These are phyloP conservation scores for Clausena lansium DNA, from an alignment of 345 rosid genomes.

Conservation along the genomic window DNA sequence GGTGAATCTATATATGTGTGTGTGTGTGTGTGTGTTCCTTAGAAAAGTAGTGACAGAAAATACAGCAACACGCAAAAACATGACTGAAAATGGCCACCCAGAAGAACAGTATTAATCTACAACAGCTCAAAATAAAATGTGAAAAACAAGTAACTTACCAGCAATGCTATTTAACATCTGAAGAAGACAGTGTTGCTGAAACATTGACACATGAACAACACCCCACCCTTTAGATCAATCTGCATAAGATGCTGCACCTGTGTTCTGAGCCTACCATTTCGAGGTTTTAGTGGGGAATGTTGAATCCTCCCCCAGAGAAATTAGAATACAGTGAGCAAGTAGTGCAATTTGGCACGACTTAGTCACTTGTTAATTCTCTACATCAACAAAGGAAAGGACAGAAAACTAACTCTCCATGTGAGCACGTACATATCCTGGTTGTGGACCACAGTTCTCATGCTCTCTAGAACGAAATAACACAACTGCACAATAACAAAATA, in stretches of 20 bases:
- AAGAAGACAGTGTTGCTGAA: conserved; percentile 97
- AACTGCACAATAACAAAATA: conserved; percentile 55
- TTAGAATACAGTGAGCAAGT: conserved; percentile 9
- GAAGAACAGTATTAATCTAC: background rate
- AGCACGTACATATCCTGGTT: conserved; percentile 93
- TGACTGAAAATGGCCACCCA: background rate
- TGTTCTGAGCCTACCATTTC: conserved; percentile 81
- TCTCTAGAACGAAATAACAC: conserved; percentile 97
- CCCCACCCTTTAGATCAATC: conserved; percentile 99
- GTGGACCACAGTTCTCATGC: conserved; percentile 90
- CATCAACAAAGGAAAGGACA: conserved; percentile 14
- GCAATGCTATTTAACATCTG: conserved; percentile 97
- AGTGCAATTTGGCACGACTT: background rate
- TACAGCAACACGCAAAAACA: background rate
- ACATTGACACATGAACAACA: conserved; percentile 79
- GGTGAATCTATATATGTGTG: no score
- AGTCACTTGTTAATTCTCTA: background rate
- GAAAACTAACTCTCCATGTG: conserved; percentile 83
- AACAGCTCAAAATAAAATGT: conserved; percentile 4
- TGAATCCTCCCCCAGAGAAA: conserved; percentile 89
- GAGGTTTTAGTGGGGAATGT: conserved; percentile 86
- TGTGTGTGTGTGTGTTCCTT: background rate
- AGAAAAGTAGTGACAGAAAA: background rate
- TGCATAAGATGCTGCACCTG: conserved; percentile 98
- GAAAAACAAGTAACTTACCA: conserved; percentile 47